Evolutionary conservation across 2,329 filamentous ascomycete genomes (phyloP), one percentile per base, ranked within the genome.

Genomic region (Ophiostoma sp.): DNA sequence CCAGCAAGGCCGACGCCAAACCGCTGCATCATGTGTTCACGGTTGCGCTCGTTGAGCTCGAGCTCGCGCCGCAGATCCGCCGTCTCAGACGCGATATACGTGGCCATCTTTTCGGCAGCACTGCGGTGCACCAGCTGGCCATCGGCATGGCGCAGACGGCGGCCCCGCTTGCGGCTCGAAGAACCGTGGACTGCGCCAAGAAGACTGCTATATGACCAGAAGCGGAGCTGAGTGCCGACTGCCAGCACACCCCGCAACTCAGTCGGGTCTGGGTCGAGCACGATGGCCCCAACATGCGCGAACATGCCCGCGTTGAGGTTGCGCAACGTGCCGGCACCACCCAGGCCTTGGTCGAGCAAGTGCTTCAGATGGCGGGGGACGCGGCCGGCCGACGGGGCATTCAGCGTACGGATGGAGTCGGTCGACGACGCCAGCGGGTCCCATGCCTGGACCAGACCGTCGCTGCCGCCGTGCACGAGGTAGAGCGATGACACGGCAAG

Each of bases 381-480:
- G 41, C 92, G 88, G 7, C 90, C 89, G 1, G 91, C 91, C 72
- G 94, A 93, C 14, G 90, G 88, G 2, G 92, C 92, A 75, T 96
- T 93, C 67, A 99, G 82, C 0, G 93, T 98, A 52, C 93, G 87
- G 66, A 98, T 85, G 0, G 95, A 92, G 27, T 89, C 87, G 18
- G 84, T 78, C 0, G 85, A 90, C 1, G 94, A 98, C 0, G 89
- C 92, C 64, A 99, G 81, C n/a, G 91, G 91, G 79, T 99, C 95
- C 95, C 95, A 99, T 5, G 93, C 91, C 77, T 98, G 95, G 4
- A 97, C 94, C 3, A 98, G 85, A 0, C 95, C 94, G 78, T 99
- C 95, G 73, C 91, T 97, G 40, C 95, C 95, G 65, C 95, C 95
- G 76, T 97, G 92, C 6, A 98, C 90, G 16, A 99, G 79, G 75